Evolutionary conservation across 2,329 filamentous ascomycete genomes (phyloP), one percentile per base, ranked within the genome.

Genomic region (Cercospora sp.): DNA sequence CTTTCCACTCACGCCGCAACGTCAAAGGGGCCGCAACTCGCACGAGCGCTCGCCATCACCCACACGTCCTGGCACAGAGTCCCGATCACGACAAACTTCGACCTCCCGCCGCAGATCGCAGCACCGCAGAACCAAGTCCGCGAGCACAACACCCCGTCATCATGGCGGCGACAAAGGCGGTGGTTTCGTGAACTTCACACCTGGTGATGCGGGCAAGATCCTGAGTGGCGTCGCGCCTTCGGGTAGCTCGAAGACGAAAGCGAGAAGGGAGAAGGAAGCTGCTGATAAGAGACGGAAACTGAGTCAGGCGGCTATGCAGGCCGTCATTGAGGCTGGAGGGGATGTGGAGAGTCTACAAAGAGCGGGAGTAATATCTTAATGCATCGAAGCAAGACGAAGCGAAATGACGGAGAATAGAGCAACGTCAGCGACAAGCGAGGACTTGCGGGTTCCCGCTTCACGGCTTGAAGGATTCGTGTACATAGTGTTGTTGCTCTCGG

Each of bases 191-290:
- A 98, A 98, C 80, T 97, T 91, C 80, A 97, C 94, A 0, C 90
- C 93, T 0, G 84, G 86, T 61, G 94, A 99, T 79, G 90, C 89
- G 74, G 83, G 86, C 13, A 88, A 91, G 77, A 89, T 99, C 53
- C 87, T 99, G 80, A 92, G 88, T 7, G 94, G 94, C 5, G 95
- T 99, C 12, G 95, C 95, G 57, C 94, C 94, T 0, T 94, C 90
- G 72, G 95, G 95, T 9, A 93, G 90, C 73, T 91, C 88, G 73
- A 98, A 98, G 86, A 98, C 95, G 8, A 97, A 97, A 79, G 93
- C 93, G n/a, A 83, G 93, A 65, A 84, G 95, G 61, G 94, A 98
- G 80, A 91, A 92, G 79, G 94, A 97, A 82, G 92, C 92, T 1
- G 84, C 87, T 63, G 94, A 97, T 76, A 89, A 90, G 80, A 84